Base-by-base conservation (phyloP, 2,329 filamentous ascomycete species). In the Aspergillus sp. region DNA sequence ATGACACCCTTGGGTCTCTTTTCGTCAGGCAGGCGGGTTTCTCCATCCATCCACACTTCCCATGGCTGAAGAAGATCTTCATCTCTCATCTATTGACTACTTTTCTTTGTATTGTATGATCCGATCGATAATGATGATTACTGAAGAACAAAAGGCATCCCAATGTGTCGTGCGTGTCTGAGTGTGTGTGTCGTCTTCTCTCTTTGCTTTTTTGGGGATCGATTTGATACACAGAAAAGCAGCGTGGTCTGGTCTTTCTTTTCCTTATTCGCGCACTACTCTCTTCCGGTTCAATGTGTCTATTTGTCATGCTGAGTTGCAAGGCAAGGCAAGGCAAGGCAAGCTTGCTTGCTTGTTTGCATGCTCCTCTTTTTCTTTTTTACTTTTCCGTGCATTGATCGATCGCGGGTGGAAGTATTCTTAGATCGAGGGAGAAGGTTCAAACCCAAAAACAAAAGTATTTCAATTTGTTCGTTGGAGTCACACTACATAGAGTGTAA, bases 81-180 rank as follows among this genome's bases (percentile, higher is more conserved):
- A 55, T 23, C 21, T 28, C 50, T 51, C 25, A 23, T 25, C 28
- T 38, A 55, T 19, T 41, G 45, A 55, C 39, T 41, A 32, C 36
- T 50, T 50, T 64, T 56, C 66, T 72, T 70, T 74, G 67, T 73
- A 73, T 65, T 72, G 71, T 74, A 74, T 72, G 71, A 73, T 68
- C 63, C 72, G 71, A 67, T 73, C 70, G 68, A 73, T 73, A 72
- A 74, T 73, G 72, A 74, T 73, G 68, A 72, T 70, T 72, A 66
- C 62, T 63, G 66, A 36, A 36, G 12, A 36, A 36, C 12, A 71
- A 73, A 69, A 66, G 38, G 30, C 67, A 70, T 66, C 65, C 65
- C 64, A 13, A 8, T 28, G 25, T 28, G 25, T 28, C 25, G 25
- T 28, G 25, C 25, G 25, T 28, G 25, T 25, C 5, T 23, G 23